These are phyloP conservation scores for Monosporozyma siamensis DNA, from an alignment of 805 yeast genomes.

Conservation along the genomic window DNA sequence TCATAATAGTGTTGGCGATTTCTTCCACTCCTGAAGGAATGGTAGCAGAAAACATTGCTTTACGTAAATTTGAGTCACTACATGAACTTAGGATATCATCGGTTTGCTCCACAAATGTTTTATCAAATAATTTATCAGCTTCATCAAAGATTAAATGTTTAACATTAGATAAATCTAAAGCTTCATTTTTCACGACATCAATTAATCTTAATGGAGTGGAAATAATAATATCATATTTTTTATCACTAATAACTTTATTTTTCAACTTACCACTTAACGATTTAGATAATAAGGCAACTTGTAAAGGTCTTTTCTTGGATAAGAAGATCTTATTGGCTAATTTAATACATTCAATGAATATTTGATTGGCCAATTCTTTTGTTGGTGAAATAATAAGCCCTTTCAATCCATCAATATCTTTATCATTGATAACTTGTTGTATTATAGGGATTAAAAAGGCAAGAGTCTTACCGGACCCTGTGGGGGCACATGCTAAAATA, in stretches of 20 bases:
- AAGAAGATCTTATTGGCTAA: slow-evolving; percentile 35
- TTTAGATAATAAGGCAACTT: slow-evolving; percentile 59
- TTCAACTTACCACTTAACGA: slow-evolving; percentile 60
- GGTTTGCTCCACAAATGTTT: slow-evolving; percentile 80
- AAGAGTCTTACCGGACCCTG: slow-evolving; percentile 95
- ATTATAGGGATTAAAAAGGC: slow-evolving; percentile 81
- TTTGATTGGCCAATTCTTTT: slow-evolving; percentile 85
- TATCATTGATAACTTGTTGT: slow-evolving; percentile 28
- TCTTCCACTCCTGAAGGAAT: slow-evolving; percentile 90
- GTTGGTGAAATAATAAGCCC: slow-evolving; percentile 89
- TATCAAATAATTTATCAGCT: slow-evolving; percentile 88
- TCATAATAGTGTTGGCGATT: slow-evolving; percentile 76
- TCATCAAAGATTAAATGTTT: slow-evolving; percentile 82
- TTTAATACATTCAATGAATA: slow-evolving; percentile 54
- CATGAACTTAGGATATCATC: slow-evolving; percentile 58
- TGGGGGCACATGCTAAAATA: slow-evolving; percentile 89
- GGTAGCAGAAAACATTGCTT: slow-evolving; percentile 89
- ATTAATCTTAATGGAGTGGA: slow-evolving; percentile 85
- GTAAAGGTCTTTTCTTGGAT: slow-evolving; percentile 43
- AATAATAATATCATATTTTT: slow-evolving; percentile 70
- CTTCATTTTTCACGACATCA: slow-evolving; percentile 58
- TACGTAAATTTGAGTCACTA: slow-evolving; percentile 39
- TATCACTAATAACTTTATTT: slow-evolving; percentile 47
- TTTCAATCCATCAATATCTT: slow-evolving; percentile 39
- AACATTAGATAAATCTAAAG: slow-evolving; percentile 54